Conservation (phyloP, 805 yeast species). For the Wickerhamomyces strasburgensis region DNA sequence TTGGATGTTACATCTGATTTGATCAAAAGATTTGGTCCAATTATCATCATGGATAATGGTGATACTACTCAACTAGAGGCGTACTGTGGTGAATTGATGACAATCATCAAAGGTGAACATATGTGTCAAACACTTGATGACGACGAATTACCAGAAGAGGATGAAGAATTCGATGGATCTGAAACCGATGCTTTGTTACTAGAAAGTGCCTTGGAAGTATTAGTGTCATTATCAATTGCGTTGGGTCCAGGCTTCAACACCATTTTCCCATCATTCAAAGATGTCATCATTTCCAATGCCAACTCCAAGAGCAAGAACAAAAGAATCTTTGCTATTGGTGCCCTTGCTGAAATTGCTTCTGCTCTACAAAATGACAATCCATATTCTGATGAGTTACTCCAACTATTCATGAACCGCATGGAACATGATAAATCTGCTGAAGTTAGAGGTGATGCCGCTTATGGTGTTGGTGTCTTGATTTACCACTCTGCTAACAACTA, state of each 20-base stretch:
- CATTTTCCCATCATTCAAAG: constrained; percentile 69
- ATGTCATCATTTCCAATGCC: constrained; percentile 51
- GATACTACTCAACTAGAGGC: constrained; percentile 56
- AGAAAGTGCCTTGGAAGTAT: constrained; percentile 82
- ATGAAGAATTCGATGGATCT: constrained; percentile 51
- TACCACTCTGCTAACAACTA: constrained; percentile 40
- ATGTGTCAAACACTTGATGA: constrained; percentile 76
- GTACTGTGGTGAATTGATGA: constrained; percentile 66
- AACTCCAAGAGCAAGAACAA: constrained; percentile 62
- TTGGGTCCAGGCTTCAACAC: constrained; percentile 73
- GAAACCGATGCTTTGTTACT: constrained; percentile 64
- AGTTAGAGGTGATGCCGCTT: constrained; percentile 93
- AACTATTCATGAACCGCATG: constrained; percentile 63
- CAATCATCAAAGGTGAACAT: constrained; percentile 76
- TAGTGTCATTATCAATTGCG: constrained; percentile 71
- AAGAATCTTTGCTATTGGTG: constrained; percentile 82
- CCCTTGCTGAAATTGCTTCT: constrained; percentile 81
- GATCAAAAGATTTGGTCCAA: constrained; percentile 65
- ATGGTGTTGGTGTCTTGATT: constrained; percentile 81
- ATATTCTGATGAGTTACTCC: constrained; percentile 63
- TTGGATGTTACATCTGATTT: constrained; percentile 71
- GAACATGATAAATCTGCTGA: constrained; percentile 75
- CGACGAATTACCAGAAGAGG: constrained; percentile 52
- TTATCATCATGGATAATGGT: constrained; percentile 56
- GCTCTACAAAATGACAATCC: constrained; percentile 68